Conservation (phyloP, 352 stramenopile species). For the Globisporangium sylvaticum region DNA sequence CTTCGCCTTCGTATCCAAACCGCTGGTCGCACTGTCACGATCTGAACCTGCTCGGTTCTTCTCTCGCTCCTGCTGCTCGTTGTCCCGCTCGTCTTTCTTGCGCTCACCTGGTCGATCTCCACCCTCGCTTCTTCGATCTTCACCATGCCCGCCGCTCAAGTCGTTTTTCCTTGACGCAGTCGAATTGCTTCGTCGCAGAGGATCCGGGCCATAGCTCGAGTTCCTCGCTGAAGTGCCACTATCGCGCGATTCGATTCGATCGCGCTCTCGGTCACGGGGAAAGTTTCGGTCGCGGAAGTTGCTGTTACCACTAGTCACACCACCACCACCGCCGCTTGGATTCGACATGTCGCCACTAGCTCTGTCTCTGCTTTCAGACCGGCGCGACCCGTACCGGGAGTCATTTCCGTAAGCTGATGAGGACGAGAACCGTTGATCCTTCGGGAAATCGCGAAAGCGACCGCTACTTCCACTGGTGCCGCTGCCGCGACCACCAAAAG, state of each 20-base stretch:
- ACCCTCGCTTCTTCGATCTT: slow-evolving; percentile 17
- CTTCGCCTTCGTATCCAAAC: slow-evolving; percentile 21
- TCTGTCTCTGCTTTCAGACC: slow-evolving; percentile 46
- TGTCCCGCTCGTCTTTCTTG: slow-evolving; percentile 14
- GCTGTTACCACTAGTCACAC: slow-evolving; percentile 3
- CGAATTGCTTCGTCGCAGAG: slow-evolving; percentile 14
- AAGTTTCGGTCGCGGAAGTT: slow-evolving; percentile 35
- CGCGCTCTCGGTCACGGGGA: slow-evolving; percentile 28
- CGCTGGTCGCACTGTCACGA: slow-evolving; percentile 14
- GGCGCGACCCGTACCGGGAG: slow-evolving; percentile 17
- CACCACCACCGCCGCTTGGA: not conserved
- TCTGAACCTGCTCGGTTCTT: slow-evolving; percentile 22
- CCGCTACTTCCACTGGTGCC: slow-evolving; percentile 16
- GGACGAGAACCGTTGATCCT: slow-evolving; percentile 19
- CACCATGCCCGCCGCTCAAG: slow-evolving; percentile 9
- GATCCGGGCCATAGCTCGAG: slow-evolving; percentile 20
- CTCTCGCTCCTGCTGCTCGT: slow-evolving; percentile 25
- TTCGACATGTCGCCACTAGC: slow-evolving; percentile 21
- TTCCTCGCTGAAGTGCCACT: slow-evolving; percentile 12
- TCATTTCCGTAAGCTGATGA: slow-evolving; percentile 15
- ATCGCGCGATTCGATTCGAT: slow-evolving; percentile 25
- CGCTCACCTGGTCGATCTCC: slow-evolving; percentile 5
- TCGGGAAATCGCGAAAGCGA: slow-evolving; percentile 35
- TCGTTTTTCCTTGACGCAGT: slow-evolving; percentile 25
- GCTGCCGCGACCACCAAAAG: slow-evolving; percentile 4